A percentile compares a stretch with the other conserved stretches of the same genome.
Conservation (phyloP, 495 filamentous ascomycete species). For the Neurospora pannonica region DNA sequence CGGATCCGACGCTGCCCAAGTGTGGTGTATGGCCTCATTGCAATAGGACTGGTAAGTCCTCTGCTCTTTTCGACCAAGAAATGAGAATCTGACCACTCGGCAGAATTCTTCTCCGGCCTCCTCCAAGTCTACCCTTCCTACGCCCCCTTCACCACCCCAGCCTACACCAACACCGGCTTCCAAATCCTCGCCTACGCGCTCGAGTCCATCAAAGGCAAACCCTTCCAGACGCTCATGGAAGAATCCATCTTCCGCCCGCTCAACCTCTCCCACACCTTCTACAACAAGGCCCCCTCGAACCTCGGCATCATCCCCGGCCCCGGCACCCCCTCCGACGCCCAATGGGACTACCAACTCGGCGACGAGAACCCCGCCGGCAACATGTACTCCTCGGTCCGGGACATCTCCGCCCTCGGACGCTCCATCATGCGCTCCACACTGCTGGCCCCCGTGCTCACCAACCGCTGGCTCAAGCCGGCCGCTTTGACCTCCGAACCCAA, state of each 20-base stretch:
- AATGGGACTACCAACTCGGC: slow-evolving; percentile 31
- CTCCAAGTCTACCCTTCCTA: slow-evolving; percentile 38
- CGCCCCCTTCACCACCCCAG: slow-evolving; percentile 36
- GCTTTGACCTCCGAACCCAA: slow-evolving; percentile 37
- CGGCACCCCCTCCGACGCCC: slow-evolving; percentile 5
- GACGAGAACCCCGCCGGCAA: slow-evolving; percentile 42
- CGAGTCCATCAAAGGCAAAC: slow-evolving; percentile 41
- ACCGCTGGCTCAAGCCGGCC: slow-evolving; percentile 49
- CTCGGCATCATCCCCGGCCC: slow-evolving; percentile 26
- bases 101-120: slow-evolving; percentile 47
- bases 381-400: slow-evolving; percentile 44
- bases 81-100: neutral
- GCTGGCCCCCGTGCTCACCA: slow-evolving; percentile 33
- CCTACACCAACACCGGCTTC: slow-evolving; percentile 49
- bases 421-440: slow-evolving; percentile 44
- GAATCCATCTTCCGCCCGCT: slow-evolving; percentile 37
- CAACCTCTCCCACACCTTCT: slow-evolving; percentile 32
- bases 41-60: slow-evolving; percentile 24
- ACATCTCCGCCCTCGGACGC: slow-evolving; percentile 44
- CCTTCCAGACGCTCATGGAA: slow-evolving; percentile 35
- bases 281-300: slow-evolving; percentile 18
- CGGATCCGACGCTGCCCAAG: slow-evolving; percentile 32
- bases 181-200: slow-evolving; percentile 45
- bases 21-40: slow-evolving; percentile 28
- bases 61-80: neutral